Evolutionary conservation across 2,329 filamentous ascomycete species (phyloP).

Genomic region (Chaetothyriales sp.): DNA sequence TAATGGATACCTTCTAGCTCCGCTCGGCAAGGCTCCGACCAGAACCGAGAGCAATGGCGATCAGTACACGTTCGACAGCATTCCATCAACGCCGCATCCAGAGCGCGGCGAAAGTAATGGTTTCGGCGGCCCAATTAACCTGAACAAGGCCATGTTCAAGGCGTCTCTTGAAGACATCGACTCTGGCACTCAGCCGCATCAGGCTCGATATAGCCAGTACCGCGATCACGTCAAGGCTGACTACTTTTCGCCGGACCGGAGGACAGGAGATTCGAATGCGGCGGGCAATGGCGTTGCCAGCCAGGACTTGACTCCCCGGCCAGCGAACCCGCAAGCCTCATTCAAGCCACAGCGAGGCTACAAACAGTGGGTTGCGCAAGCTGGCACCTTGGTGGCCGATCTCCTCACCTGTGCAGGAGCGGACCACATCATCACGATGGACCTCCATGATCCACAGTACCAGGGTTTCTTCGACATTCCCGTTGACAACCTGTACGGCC

Average conservation of each 20-base stretch:
- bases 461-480: slow-evolving; percentile 99
- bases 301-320: slow-evolving; percentile 37
- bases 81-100: slow-evolving; percentile 70
- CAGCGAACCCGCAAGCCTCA: slow-evolving; percentile 34
- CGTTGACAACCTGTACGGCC: slow-evolving; percentile 86
- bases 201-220: slow-evolving; percentile 27
- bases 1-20: background rate
- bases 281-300: slow-evolving; percentile 38
- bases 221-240: slow-evolving; percentile 26
- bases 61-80: slow-evolving; percentile 74
- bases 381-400: slow-evolving; percentile 86
- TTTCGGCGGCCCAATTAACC: slow-evolving; percentile 32
- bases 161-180: slow-evolving; percentile 41
- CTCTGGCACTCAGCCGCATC: slow-evolving; percentile 20
- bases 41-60: slow-evolving; percentile 39
- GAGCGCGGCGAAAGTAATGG: slow-evolving; percentile 54
- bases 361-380: slow-evolving; percentile 96
- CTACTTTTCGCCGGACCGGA: slow-evolving; percentile 21
- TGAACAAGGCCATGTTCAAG: background rate
- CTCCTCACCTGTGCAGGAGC: slow-evolving; percentile 89
- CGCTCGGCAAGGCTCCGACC: slow-evolving; percentile 16
- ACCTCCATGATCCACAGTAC: slow-evolving; percentile 90
- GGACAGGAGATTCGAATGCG: slow-evolving; percentile 12
- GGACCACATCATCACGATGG: slow-evolving; percentile 96
- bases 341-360: slow-evolving; percentile 83